phyloP scores from a whole-genome alignment of 2,329 filamentous ascomycete species.

The Diaporthe ampelina region DNA sequence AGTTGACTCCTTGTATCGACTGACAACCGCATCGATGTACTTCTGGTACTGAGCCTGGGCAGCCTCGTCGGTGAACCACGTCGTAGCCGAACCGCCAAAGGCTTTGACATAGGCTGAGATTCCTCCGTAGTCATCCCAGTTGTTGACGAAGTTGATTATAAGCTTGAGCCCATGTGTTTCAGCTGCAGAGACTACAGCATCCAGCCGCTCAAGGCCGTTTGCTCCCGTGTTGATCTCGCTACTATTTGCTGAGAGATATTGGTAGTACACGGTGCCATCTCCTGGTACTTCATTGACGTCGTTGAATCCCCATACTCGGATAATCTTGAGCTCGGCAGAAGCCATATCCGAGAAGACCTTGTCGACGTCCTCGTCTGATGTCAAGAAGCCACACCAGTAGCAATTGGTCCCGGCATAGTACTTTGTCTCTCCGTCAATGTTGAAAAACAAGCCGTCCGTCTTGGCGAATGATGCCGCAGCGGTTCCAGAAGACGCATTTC shows the following conservation, averaged over 20 bases:
- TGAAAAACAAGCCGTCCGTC: slow-evolving; percentile 50
- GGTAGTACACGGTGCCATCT: slow-evolving; percentile 61
- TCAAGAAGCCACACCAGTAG: slow-evolving; percentile 67
- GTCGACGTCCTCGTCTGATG: slow-evolving; percentile 59
- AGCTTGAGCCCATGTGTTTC: slow-evolving; percentile 72
- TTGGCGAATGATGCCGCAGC: slow-evolving; percentile 44
- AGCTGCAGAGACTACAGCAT: slow-evolving; percentile 72
- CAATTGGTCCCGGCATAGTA: slow-evolving; percentile 67
- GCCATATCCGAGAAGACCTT: slow-evolving; percentile 54
- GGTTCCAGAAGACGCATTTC: slow-evolving; percentile 35
- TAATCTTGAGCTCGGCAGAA: slow-evolving; percentile 59
- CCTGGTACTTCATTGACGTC: slow-evolving; percentile 61
- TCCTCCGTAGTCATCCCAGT: slow-evolving; percentile 77
- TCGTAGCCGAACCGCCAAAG: slow-evolving; percentile 66
- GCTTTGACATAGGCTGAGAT: slow-evolving; percentile 72
- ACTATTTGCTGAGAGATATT: slow-evolving; percentile 61
- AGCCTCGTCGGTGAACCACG: slow-evolving; percentile 69
- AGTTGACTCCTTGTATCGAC: slow-evolving; percentile 60
- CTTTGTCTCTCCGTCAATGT: slow-evolving; percentile 57
- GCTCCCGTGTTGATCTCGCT: slow-evolving; percentile 73
- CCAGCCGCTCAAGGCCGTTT: slow-evolving; percentile 73
- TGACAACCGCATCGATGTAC: slow-evolving; percentile 64
- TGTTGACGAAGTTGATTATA: slow-evolving; percentile 76
- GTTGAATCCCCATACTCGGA: slow-evolving; percentile 75
- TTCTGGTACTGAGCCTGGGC: slow-evolving; percentile 69